Percentiles rank a stretch among this genome's conserved stretches.
phyloP scores from a whole-genome alignment of 192 early-diverging fungal species.

The Coemansia sp. region DNA sequence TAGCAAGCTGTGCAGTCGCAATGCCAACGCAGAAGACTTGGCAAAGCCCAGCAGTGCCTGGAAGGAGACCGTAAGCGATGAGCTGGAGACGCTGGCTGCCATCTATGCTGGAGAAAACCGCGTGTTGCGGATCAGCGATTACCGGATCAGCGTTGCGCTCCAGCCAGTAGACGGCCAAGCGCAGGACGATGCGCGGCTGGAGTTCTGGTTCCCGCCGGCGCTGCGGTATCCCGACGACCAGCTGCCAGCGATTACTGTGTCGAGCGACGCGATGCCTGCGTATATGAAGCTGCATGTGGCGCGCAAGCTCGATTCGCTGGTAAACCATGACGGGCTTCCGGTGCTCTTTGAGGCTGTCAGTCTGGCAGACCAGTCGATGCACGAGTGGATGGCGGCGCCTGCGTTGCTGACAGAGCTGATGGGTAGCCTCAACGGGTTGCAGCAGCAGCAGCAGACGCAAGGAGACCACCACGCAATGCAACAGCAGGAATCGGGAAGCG shows the following conservation, averaged over 20 bases:
- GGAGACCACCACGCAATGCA: no score
- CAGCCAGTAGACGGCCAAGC: constrained; percentile 2
- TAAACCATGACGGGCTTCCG: constrained; percentile 27
- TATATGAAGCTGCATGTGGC: constrained; percentile 67
- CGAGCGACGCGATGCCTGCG: constrained; percentile 64
- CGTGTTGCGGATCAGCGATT: neutral
- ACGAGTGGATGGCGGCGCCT: constrained; percentile 28
- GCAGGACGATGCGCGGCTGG: constrained; percentile 49
- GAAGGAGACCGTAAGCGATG: constrained; percentile 18
- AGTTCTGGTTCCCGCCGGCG: constrained; percentile 61
- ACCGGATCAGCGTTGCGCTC: constrained; percentile 19
- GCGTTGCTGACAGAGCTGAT: constrained; percentile 31
- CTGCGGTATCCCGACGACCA: constrained; percentile 66
- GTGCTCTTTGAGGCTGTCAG: constrained; percentile 63
- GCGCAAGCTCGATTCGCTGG: constrained; percentile 41
- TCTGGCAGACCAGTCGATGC: constrained; percentile 55
- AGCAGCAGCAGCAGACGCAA: no score
- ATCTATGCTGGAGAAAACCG: constrained; percentile 32
- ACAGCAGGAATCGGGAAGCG: no score
- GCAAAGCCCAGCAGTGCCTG: neutral
- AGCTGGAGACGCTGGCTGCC: constrained; percentile 25
- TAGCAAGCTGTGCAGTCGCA: constrained; percentile 9
- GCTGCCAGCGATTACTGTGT: constrained; percentile 62
- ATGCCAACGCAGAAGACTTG: no score
- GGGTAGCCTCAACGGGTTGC: neutral